These are phyloP conservation scores for Neophaeococcomyces aloes DNA, from an alignment of 2,329 filamentous ascomycete genomes.

Conservation along the genomic window DNA sequence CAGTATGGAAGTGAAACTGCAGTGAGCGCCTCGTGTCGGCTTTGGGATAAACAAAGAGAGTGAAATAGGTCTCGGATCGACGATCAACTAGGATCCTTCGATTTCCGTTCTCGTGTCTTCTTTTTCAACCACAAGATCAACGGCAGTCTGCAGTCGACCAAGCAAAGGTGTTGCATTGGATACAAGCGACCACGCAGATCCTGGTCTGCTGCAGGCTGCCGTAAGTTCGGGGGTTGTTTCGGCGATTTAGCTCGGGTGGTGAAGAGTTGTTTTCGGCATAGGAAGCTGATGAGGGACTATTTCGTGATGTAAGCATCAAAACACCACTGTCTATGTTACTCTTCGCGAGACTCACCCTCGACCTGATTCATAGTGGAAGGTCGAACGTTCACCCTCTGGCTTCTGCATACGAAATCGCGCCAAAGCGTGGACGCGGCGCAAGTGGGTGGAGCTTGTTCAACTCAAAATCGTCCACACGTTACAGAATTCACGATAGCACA, in stretches of 20 bases:
- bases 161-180: neutral
- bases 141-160: neutral
- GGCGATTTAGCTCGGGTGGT: constrained; percentile 2
- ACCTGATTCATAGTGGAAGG: too few relatives aligned
- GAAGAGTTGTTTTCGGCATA: constrained; percentile 4
- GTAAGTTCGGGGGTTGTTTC: constrained; percentile 1
- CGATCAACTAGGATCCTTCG: constrained; percentile 3
- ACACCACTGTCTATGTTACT: too few relatives aligned
- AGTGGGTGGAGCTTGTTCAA: too few relatives aligned
- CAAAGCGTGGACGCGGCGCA: too few relatives aligned
- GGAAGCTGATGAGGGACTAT: neutral
- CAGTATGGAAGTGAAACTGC: too few relatives aligned
- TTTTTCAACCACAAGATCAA: constrained; percentile 1
- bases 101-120: constrained; percentile 9
- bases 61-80: constrained; percentile 3
- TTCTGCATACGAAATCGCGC: too few relatives aligned
- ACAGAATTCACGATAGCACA: too few relatives aligned
- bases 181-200: neutral
- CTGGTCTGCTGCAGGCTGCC: constrained; percentile 1
- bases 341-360: too few relatives aligned
- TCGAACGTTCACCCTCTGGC: too few relatives aligned
- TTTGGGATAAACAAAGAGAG: neutral
- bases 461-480: too few relatives aligned
- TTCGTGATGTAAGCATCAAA: too few relatives aligned
- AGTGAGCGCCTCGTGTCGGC: too few relatives aligned